Conservation (phyloP, 1,284 basidiomycete genomes). For the Mycosarcoma maydis region DNA sequence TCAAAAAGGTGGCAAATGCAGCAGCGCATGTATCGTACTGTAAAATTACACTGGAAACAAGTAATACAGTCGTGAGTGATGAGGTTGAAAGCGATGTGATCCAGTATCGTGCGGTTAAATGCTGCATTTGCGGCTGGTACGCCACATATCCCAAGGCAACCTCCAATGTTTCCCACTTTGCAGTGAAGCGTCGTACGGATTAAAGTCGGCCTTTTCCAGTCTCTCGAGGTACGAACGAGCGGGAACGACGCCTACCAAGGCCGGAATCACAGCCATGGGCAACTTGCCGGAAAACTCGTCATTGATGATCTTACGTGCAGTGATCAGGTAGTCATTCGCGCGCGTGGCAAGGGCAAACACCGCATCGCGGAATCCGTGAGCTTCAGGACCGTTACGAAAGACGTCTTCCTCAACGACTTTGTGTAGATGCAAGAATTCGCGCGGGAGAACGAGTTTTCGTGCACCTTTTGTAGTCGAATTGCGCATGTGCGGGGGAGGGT, state of each 20-base stretch:
- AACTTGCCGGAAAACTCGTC: slow-evolving; percentile 73
- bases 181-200: slow-evolving; percentile 79
- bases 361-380: slow-evolving; percentile 75
- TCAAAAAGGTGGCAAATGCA: not conserved
- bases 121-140: slow-evolving; percentile 70
- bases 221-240: slow-evolving; percentile 78
- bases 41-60: slow-evolving; percentile 9
- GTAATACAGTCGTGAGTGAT: not conserved
- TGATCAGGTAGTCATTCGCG: slow-evolving; percentile 88
- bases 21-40: slow-evolving; percentile 8
- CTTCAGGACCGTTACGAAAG: slow-evolving; percentile 76
- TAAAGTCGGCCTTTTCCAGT: slow-evolving; percentile 81
- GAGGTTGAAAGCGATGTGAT: not conserved
- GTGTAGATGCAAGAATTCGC: slow-evolving; percentile 82
- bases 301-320: slow-evolving; percentile 81
- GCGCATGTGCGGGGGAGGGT: slow-evolving; percentile 52
- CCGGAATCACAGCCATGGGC: slow-evolving; percentile 76
- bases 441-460: slow-evolving; percentile 81
- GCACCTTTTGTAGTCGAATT: slow-evolving; percentile 64
- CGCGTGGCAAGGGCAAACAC: slow-evolving; percentile 88
- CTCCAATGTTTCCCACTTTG: slow-evolving; percentile 80
- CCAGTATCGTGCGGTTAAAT: slow-evolving; percentile 50
- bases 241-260: slow-evolving; percentile 81
- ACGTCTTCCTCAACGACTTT: slow-evolving; percentile 87
- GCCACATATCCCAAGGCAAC: slow-evolving; percentile 86